Base-by-base conservation (phyloP, 2,329 filamentous ascomycete species). In the Ophiostoma perfectum region DNA sequence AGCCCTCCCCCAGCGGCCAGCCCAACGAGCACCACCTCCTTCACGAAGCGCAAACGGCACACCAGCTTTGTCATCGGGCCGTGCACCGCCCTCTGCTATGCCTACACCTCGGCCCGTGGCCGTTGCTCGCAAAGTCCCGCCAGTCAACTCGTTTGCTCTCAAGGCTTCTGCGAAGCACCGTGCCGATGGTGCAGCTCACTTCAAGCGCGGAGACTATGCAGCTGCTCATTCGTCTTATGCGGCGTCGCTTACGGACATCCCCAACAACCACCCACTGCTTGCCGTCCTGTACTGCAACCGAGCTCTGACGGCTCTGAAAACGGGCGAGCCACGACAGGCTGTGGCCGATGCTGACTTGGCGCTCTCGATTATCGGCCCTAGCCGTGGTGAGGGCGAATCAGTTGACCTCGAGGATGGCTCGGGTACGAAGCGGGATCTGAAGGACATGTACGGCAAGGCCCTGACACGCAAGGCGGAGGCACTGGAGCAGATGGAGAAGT, bases 401-500 rank as follows among this genome's bases (percentile, higher is more conserved):
- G 92, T 99, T 60, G 83, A 89, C 27, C 81, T 97, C 0, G 83
- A 82, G 38, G 83, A 84, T 68, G 80, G 81, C n/a, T 79, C 80
- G 55, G 84, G 88, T 45, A 83, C 89, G 68, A 81, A 81, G 27
- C 95, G 96, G 73, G 90, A 94, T 64, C 96, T 99, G 91, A 90
- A 87, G 71, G 93, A 97, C 18, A 91, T 97, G 71, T 98, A 90
- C 75, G 93, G 92, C 67, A 99, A 98, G 78, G 94, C 94, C 0
- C 81, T 98, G 42, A 94, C 91, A 80, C 90, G 95, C 67, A 98
- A 98, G 80, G 95, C 95, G 0, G 95, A 99, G 79, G 95, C 93
- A 1, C 83, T 98, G 7, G 95, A 99, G 78, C 90, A 97, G 75
- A 90, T 99, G 83, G 95, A 99, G 80, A 92, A 90, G 76, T 99